Base-by-base conservation (phyloP, 306 rosid genomes). In the Cucumis cinereus region DNA sequence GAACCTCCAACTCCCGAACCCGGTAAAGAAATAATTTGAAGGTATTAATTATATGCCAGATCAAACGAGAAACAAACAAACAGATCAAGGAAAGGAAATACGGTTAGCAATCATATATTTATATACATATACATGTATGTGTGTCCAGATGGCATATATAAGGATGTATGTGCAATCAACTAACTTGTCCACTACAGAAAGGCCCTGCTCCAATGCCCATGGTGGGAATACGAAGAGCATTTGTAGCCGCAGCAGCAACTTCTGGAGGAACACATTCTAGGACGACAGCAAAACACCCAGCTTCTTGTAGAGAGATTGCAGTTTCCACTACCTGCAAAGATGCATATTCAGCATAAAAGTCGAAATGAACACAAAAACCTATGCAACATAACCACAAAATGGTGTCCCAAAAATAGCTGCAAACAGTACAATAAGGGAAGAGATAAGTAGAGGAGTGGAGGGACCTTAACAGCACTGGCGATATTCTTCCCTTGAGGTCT, bases 201-300 rank as follows among this genome's bases (percentile, higher is more conserved):
- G 96, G 97, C 79, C 98, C 98, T 40, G 97, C 98, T 61, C 98
- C 98, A 61, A 94, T 91, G 79, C 98, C 97, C 66, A 94, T 86
- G 2, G 97, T 90, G 9, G 98, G 98, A 83, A 89, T 87, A 58
- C 52, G 81, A 76, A 91, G 96, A 3, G 96, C 90, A n/a, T 95
- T 86, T 1, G 97, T 91, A 49, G 87, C 62, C 24, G 97, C 98
- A 9, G 97, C 97, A 7, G 98, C 98, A 71, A 91, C 92, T 0
- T 85, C 89, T 17, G 93, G 79, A 61, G 98, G 98, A 35, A 94
- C 90, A 83, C 98, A 91, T 77, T 94, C 98, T 43, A 91, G 78
- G 83, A 94, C 97, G 69, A 94, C 86, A 52, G 96, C 52, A 72
- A 94, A 94, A 52, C 98, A 91, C 43, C 98, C 95, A 12, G 86